Conservation (phyloP, 371 early-diverging fungal genomes). For the Mortierella sp. region DNA sequence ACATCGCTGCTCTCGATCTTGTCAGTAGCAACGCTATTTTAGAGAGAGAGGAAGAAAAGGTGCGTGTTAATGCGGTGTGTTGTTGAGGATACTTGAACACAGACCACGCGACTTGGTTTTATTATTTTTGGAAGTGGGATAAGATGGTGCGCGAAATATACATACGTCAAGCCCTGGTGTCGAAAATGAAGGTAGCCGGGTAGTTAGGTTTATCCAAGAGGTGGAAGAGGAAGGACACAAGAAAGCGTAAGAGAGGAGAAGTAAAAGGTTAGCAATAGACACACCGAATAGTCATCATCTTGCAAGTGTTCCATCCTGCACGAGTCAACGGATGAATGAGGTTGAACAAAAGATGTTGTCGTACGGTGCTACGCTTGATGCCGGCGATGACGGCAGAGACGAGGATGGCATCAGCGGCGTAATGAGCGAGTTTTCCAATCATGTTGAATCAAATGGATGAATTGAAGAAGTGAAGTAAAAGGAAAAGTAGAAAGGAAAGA, state of each 20-base stretch:
- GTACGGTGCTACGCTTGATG: conserved; percentile 79
- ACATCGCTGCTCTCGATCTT: conserved; percentile 73
- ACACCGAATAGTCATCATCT: background rate
- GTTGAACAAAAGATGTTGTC: background rate
- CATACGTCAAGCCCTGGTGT: conserved; percentile 32
- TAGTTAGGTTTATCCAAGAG: background rate
- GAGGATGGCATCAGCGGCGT: conserved; percentile 79
- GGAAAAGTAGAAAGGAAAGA: background rate
- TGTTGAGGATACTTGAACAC: background rate
- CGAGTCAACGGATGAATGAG: background rate
- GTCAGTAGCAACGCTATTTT: conserved; percentile 65
- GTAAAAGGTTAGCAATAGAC: background rate
- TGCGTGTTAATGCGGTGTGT: background rate
- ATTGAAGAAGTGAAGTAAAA: background rate
- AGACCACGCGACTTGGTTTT: no score
- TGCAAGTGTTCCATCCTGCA: background rate
- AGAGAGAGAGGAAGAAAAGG: background rate
- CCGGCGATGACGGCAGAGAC: conserved; percentile 85
- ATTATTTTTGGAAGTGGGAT: background rate
- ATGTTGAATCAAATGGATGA: conserved; percentile 31
- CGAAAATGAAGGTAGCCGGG: background rate
- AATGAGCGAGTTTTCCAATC: conserved; percentile 75
- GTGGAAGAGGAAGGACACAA: background rate
- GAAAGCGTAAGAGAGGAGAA: background rate
- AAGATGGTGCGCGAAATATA: background rate